A percentile compares a stretch with the other conserved stretches of the same genome.
Conservation (phyloP, 1,139 yeast genomes). For the Torulaspora globosa region DNA sequence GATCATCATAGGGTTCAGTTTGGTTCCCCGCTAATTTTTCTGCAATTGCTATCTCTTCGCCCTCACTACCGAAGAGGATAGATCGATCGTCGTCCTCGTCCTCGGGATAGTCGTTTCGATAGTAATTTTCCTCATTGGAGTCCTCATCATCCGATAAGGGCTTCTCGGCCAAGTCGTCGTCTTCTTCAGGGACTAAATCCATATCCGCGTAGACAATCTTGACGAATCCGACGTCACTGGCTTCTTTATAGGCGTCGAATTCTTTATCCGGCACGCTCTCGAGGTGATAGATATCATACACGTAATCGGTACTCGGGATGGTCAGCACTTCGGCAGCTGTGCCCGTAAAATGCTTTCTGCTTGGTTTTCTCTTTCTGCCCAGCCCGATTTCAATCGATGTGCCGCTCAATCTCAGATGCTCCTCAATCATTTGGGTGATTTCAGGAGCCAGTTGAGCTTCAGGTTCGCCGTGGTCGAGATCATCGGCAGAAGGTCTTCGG, state of each 20-base stretch:
- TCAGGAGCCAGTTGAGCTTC: slow-evolving; percentile 47
- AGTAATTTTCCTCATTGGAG: slow-evolving; percentile 86
- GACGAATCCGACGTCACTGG: slow-evolving; percentile 54
- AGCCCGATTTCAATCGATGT: slow-evolving; percentile 10
- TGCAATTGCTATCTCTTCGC: slow-evolving; percentile 30
- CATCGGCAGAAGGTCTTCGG: neutral
- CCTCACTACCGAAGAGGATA: slow-evolving; percentile 39
- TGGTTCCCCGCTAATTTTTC: slow-evolving; percentile 17
- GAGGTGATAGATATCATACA: slow-evolving; percentile 81
- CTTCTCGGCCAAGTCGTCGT: slow-evolving; percentile 39
- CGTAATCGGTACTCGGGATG: slow-evolving; percentile 60
- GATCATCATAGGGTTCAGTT: slow-evolving; percentile 25
- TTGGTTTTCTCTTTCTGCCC: slow-evolving; percentile 26
- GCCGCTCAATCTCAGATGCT: slow-evolving; percentile 44
- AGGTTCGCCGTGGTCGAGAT: slow-evolving; percentile 23
- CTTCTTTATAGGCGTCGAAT: slow-evolving; percentile 41
- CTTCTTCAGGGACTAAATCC: slow-evolving; percentile 51
- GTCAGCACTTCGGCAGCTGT: slow-evolving; percentile 18
- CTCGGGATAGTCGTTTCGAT: slow-evolving; percentile 91
- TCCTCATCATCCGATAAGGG: slow-evolving; percentile 59
- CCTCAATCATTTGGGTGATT: slow-evolving; percentile 62
- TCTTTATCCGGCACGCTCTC: slow-evolving; percentile 48
- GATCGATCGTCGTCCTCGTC: slow-evolving; percentile 65
- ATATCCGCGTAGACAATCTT: slow-evolving; percentile 66
- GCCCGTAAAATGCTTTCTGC: slow-evolving; percentile 29